Conservation (phyloP, 208 protist species). For the Acanthamoeba castellanii region DNA sequence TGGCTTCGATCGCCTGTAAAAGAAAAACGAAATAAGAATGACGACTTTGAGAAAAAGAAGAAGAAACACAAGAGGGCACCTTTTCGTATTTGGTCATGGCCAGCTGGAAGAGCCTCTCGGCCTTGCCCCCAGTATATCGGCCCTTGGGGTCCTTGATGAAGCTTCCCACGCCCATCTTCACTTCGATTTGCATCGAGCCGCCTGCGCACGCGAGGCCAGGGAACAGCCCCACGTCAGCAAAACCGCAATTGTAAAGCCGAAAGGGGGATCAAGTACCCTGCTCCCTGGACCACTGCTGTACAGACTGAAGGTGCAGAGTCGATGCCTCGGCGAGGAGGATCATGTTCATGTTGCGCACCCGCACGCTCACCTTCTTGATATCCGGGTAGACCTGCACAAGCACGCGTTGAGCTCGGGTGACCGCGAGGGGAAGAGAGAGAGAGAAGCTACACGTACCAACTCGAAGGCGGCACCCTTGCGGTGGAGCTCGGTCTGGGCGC, state of each 20-base stretch:
- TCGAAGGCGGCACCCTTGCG: conserved; percentile 58
- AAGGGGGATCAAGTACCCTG: background rate
- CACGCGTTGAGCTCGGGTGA: background rate
- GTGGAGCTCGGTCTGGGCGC: conserved; percentile 40
- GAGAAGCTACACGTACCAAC: background rate
- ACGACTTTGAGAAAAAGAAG: background rate
- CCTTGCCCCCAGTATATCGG: conserved; percentile 26
- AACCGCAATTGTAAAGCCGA: background rate
- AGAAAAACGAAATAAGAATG: background rate
- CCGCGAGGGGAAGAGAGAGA: background rate
- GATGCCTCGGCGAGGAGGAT: conserved; percentile 61
- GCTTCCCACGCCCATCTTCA: conserved; percentile 10
- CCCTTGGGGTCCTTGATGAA: conserved; percentile 59
- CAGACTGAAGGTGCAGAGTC: conserved; percentile 33
- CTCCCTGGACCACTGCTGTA: conserved; percentile 51
- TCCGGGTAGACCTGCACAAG: conserved; percentile 27
- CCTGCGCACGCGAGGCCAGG: background rate
- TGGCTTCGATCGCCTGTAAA: conserved; percentile 22
- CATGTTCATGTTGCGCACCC: conserved; percentile 67
- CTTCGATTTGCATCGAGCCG: background rate
- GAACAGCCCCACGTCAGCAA: background rate
- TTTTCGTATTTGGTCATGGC: conserved; percentile 63
- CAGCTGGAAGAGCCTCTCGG: conserved; percentile 45
- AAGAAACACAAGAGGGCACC: background rate
- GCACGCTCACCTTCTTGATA: conserved; percentile 57